These are phyloP conservation scores for Trametes versicolor DNA, from an alignment of 1,284 basidiomycete species.

Conservation along the genomic window DNA sequence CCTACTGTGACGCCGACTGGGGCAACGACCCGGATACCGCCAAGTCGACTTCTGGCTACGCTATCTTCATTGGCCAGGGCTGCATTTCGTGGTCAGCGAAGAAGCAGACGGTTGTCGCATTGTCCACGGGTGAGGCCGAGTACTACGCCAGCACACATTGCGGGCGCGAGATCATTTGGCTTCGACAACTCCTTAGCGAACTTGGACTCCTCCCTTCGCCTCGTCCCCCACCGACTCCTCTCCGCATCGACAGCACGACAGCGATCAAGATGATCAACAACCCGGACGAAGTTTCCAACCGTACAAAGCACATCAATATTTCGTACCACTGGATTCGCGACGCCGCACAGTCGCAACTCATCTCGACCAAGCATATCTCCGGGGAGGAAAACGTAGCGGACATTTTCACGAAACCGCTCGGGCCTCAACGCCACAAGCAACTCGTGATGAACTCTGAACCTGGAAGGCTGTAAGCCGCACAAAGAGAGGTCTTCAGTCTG, in stretches of 20 bases:
- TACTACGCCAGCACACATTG: conserved; percentile 37
- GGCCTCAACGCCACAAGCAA: not conserved
- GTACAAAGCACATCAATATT: conserved; percentile 20
- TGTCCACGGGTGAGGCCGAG: conserved; percentile 28
- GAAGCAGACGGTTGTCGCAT: conserved; percentile 47
- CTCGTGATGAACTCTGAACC: too few species aligned
- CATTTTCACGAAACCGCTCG: conserved; percentile 14
- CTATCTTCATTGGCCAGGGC: conserved; percentile 33
- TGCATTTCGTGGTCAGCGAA: conserved; percentile 51
- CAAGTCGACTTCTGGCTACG: conserved; percentile 12
- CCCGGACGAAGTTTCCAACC: conserved; percentile 9
- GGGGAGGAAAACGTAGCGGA: conserved; percentile 17
- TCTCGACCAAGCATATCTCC: conserved; percentile 4
- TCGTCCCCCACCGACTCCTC: conserved; percentile 32
- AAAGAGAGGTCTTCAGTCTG: too few species aligned
- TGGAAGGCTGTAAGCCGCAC: too few species aligned
- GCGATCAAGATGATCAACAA: conserved; percentile 16
- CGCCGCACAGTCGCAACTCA: not conserved
- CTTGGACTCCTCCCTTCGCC: conserved; percentile 40
- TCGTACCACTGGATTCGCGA: conserved; percentile 22
- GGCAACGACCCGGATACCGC: conserved; percentile 36
- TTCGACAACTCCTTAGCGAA: conserved; percentile 42
- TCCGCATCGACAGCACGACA: conserved; percentile 19
- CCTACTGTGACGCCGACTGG: conserved; percentile 48
- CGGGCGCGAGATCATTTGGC: conserved; percentile 13